Evolutionary conservation across 139 green algal species (phyloP), one percentile per base, ranked within the genome.

Genomic region (Nannochloris sp.): DNA sequence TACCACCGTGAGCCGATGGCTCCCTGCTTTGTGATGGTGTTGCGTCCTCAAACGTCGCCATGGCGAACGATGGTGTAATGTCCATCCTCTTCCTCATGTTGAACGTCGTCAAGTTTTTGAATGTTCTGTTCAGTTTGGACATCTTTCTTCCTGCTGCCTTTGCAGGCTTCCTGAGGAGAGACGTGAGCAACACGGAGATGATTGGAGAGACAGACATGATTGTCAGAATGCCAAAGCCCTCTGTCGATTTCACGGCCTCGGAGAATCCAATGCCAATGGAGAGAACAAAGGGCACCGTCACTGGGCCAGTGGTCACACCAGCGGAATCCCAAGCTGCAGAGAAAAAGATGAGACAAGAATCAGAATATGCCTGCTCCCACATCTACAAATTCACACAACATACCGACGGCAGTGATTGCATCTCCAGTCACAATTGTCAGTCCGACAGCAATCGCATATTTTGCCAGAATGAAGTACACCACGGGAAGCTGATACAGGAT

Each of bases 391-490:
- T 40, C 34, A 40, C 8, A 40, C 34, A 40, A 40, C 34, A 14
- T 40, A 40, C 34, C 34, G 15, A 83, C 67, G 8, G 64, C 68
- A 27, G 72, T 78, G 36, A 83, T 66, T 4, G 59, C 44, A 15
- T 83, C 76, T 6, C 56, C 29, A 4, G 56, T 57, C 21, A 78
- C 44, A 8, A 66, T 2, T 1, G 72, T 83, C 1, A 83, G 60
- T 4, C 8, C 18, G 0, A 63, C 44, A 1, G 73, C 76, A 18
- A 83, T 56, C 4, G 65, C 34, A 34, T 81, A 81, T 71, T 78
- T 83, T 53, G 44, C 65, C 2, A 82, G 50, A 31, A 82, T 74
- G 36, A 83, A 78, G 57, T 80, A 83, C 4, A 83, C 62, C 24
- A 81, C 61, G 10, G 61, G 68, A 37, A 80, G 19, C 16, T 37